phyloP scores from a whole-genome alignment of 1,284 basidiomycete genomes.

The Fomitopsis schrenkii region DNA sequence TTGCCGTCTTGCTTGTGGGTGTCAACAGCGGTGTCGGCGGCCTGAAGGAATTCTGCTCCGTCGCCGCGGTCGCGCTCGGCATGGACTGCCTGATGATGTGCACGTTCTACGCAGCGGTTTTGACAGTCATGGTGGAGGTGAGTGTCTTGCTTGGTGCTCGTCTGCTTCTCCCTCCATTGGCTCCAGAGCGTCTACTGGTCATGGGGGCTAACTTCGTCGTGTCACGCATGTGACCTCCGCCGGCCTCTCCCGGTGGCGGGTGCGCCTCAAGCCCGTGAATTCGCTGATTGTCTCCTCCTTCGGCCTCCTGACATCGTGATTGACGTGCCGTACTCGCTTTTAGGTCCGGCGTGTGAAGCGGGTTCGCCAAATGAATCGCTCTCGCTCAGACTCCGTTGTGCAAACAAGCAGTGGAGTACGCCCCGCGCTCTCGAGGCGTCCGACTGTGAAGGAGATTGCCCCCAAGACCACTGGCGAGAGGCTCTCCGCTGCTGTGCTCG shows the following conservation, averaged over 20 bases:
- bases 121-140: constrained; percentile 94
- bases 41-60: constrained; percentile 91
- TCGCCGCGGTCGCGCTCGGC: constrained; percentile 83
- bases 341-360: constrained; percentile 36
- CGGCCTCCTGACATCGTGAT: constrained; percentile 3
- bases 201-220: background rate
- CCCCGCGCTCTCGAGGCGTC: constrained; percentile 19
- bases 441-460: constrained; percentile 4
- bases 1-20: constrained; percentile 85
- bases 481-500: constrained; percentile 50
- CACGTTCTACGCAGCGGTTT: constrained; percentile 86
- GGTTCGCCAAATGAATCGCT: constrained; percentile 28
- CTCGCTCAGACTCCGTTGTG: constrained; percentile 22
- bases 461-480: constrained; percentile 35
- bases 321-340: constrained; percentile 7
- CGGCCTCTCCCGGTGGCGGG: background rate
- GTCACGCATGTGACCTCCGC: background rate
- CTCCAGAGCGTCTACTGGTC: background rate
- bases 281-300: constrained; percentile 1
- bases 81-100: constrained; percentile 89
- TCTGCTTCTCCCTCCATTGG: background rate
- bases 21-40: constrained; percentile 88
- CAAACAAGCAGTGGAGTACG: constrained; percentile 20
- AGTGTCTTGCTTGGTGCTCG: constrained; percentile 22
- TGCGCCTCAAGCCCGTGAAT: background rate